phyloP scores from a whole-genome alignment of 345 rosid species.

The Rhizophora mangle region DNA sequence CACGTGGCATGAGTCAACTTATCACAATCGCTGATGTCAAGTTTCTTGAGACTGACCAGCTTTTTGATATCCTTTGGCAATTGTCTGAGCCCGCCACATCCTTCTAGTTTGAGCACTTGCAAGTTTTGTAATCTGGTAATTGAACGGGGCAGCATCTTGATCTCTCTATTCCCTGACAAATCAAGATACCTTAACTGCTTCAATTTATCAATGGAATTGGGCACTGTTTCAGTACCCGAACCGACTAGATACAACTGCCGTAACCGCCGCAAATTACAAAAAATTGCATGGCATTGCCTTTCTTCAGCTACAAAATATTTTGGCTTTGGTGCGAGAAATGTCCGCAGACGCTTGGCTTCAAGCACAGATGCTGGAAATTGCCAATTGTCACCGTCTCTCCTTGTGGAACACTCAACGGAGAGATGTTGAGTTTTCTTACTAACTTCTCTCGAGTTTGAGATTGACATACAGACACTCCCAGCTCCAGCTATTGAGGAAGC shows the following conservation, averaged over 20 bases:
- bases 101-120: neutral
- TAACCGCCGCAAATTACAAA: constrained; percentile 5
- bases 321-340: too few species aligned
- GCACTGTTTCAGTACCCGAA: constrained; percentile 5
- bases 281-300: too few species aligned
- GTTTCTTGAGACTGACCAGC: constrained; percentile 7
- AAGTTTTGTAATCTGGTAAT: constrained; percentile 16
- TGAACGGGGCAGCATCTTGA: neutral
- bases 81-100: neutral
- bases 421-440: too few species aligned
- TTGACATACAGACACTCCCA: neutral
- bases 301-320: too few species aligned
- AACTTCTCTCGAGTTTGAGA: too few species aligned
- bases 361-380: too few species aligned
- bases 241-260: constrained; percentile 8
- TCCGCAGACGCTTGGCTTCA: too few species aligned
- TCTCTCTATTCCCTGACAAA: rapidly evolving
- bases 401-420: too few species aligned
- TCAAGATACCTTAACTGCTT: constrained; percentile 26
- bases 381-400: too few species aligned
- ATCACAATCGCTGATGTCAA: neutral
- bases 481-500: neutral
- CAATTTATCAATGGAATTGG: constrained; percentile 14
- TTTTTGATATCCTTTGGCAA: constrained; percentile 13
- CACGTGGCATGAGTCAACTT: too few species aligned